Percentiles rank a stretch among this genome's conserved stretches.
Evolutionary conservation across 1,139 yeast species (phyloP).

Genomic region (Geotrichum citri-aurantii): DNA sequence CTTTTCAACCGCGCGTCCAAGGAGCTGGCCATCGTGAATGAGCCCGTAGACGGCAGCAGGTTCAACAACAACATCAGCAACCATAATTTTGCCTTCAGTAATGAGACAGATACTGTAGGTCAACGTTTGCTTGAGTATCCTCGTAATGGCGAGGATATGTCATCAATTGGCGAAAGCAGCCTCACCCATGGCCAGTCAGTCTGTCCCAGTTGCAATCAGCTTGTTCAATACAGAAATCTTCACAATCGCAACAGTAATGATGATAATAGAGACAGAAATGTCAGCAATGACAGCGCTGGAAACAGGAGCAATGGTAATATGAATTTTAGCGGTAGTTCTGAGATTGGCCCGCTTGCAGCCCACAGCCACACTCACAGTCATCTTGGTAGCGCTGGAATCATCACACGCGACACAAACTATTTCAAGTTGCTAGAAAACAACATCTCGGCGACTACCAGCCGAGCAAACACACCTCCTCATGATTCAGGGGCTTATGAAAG

Average conservation of each 20-base stretch:
- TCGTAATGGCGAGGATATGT: neutral
- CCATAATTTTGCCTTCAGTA: neutral
- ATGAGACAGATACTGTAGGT: neutral
- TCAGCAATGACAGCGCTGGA: neutral
- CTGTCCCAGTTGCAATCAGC: neutral
- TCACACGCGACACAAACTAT: conserved; percentile 27
- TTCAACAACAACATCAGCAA: neutral
- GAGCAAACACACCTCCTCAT: neutral
- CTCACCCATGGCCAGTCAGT: neutral
- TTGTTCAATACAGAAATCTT: neutral
- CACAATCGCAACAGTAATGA: neutral
- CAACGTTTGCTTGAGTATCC: neutral
- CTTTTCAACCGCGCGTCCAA: conserved; percentile 31
- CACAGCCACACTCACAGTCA: neutral
- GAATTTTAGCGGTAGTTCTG: neutral
- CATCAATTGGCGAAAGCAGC: neutral
- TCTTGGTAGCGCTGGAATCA: neutral
- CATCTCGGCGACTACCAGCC: neutral
- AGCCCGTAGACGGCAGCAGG: conserved; percentile 18
- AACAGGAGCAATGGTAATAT: neutral
- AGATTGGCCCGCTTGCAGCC: neutral
- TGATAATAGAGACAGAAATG: neutral
- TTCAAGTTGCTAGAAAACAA: conserved; percentile 28
- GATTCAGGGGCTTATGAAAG: neutral
- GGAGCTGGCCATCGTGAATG: conserved; percentile 30